phyloP scores from a whole-genome alignment of 2,329 filamentous ascomycete genomes.

The Fusarium setosum region DNA sequence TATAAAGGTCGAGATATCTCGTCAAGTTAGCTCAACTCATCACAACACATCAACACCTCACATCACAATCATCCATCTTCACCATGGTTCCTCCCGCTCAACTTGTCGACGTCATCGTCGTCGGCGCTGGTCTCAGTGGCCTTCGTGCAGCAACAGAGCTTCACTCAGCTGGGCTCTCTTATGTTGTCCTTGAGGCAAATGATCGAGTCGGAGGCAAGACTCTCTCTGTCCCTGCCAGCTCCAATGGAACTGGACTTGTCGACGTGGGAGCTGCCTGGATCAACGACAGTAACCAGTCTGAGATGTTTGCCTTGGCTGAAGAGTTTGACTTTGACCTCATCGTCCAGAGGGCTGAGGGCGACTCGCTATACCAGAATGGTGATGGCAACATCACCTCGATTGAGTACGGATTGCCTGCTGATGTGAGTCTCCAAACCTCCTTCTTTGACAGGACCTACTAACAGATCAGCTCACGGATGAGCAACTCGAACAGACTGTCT shows the following conservation, averaged over 20 bases:
- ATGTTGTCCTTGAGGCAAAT: conserved; percentile 57
- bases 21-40: too few species aligned
- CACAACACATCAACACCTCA: not conserved
- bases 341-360: not conserved
- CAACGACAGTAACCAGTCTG: conserved; percentile 21
- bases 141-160: conserved; percentile 48
- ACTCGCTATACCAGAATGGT: not conserved
- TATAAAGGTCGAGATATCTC: too few species aligned
- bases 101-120: not conserved
- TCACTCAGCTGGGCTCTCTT: conserved; percentile 46
- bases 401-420: not conserved
- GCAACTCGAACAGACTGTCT: not conserved
- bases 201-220: conserved; percentile 60
- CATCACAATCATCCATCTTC: not conserved
- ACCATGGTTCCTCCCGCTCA: not conserved
- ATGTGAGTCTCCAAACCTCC: not conserved
- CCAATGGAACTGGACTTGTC: not conserved
- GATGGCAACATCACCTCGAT: not conserved
- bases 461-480: not conserved
- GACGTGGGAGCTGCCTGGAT: conserved; percentile 30
- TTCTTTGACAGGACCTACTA: fast-evolving
- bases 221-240: not conserved
- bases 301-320: conserved; percentile 13
- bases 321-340: conserved; percentile 7
- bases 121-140: conserved; percentile 44